Conservation (phyloP, 148 eudicot genomes). For the Fagopyrum homotropicum region DNA sequence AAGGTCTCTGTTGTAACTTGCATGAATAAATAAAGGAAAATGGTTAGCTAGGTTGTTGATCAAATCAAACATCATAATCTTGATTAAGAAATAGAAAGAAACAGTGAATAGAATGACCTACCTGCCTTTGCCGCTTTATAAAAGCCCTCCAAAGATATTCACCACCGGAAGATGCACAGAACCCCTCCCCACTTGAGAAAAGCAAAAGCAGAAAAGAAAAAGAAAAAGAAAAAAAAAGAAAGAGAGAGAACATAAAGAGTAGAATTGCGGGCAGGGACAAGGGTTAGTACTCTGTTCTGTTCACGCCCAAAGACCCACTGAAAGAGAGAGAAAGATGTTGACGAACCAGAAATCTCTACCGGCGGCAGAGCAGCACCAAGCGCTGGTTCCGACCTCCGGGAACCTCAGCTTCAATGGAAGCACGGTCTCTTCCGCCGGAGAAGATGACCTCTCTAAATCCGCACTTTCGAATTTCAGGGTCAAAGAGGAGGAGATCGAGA, state of each 20-base stretch:
- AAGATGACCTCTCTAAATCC: slow-evolving; percentile 23
- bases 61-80: neutral
- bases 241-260: slow-evolving; percentile 8
- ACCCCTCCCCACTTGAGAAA: neutral
- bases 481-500: slow-evolving; percentile 28
- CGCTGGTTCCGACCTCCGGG: slow-evolving; percentile 13
- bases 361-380: neutral
- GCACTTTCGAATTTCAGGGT: slow-evolving; percentile 29
- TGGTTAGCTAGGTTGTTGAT: neutral
- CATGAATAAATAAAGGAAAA: no score
- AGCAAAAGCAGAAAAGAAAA: slow-evolving; percentile 11
- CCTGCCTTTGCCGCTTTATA: neutral
- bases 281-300: neutral
- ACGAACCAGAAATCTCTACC: slow-evolving; percentile 2
- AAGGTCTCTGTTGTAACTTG: no score
- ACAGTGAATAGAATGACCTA: neutral
- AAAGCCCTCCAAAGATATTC: neutral
- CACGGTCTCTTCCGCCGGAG: slow-evolving; percentile 21
- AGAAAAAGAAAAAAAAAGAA: neutral
- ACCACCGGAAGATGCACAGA: neutral
- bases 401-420: slow-evolving; percentile 21
- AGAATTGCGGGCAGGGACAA: neutral
- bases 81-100: neutral
- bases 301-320: neutral
- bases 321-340: slow-evolving; percentile 11